Percentiles rank a stretch among this genome's conserved stretches.
phyloP scores from a whole-genome alignment of 2,329 filamentous ascomycete species.

The Grosmannia huntii region DNA sequence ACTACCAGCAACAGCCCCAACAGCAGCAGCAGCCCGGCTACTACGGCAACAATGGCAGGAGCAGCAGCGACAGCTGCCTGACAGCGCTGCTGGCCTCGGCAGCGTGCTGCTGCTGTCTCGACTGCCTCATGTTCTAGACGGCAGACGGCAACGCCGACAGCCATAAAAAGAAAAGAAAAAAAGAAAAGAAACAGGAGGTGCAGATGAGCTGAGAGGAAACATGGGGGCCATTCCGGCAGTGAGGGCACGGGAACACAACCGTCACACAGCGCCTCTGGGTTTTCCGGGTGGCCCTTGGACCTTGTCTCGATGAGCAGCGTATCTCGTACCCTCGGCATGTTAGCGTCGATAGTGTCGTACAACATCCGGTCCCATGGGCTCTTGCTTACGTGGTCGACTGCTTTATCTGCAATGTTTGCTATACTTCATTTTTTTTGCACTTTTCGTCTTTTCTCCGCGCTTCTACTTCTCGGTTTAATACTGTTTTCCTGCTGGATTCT shows the following conservation, averaged over 20 bases:
- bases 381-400: neutral
- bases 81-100: slow-evolving; percentile 35
- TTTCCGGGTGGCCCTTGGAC: neutral
- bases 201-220: neutral
- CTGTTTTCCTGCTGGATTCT: neutral
- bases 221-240: neutral
- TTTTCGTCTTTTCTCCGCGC: neutral
- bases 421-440: neutral
- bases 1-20: slow-evolving; percentile 14
- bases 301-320: neutral
- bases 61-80: slow-evolving; percentile 19
- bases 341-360: neutral
- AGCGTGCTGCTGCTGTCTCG: slow-evolving; percentile 47
- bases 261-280: neutral
- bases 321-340: neutral
- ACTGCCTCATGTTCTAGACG: slow-evolving; percentile 36
- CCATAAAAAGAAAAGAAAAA: neutral
- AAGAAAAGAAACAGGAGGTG: neutral
- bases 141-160: neutral
- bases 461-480: neutral
- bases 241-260: neutral
- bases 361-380: neutral
- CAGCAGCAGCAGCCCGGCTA: slow-evolving; percentile 11
- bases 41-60: slow-evolving; percentile 17
- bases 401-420: neutral